These are phyloP conservation scores for Lathyrus aphaca DNA, from an alignment of 306 rosid genomes.

Conservation along the genomic window DNA sequence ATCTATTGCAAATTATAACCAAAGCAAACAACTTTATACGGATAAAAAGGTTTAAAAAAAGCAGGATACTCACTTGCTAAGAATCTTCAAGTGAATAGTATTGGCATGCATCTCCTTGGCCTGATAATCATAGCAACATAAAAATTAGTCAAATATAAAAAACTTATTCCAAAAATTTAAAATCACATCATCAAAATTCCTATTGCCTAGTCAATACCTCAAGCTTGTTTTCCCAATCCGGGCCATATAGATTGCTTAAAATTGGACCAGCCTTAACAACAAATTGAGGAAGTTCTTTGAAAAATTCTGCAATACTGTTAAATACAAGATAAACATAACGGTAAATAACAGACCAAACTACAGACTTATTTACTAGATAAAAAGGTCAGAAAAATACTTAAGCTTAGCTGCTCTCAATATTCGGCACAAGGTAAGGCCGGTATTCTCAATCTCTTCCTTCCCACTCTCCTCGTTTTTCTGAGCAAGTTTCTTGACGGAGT, in stretches of 20 bases:
- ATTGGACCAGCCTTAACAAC: constrained; percentile 82
- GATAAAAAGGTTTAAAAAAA: background rate
- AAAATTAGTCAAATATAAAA: constrained; percentile 40
- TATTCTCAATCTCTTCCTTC: constrained; percentile 46
- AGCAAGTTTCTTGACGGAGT: constrained; percentile 67
- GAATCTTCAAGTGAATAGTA: constrained; percentile 63
- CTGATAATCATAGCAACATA: constrained; percentile 47
- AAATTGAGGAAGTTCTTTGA: constrained; percentile 96
- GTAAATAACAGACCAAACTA: constrained; percentile 31
- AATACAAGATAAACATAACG: constrained; percentile 37
- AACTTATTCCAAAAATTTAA: constrained; percentile 3
- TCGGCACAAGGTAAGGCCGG: constrained; percentile 67
- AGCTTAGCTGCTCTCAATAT: constrained; percentile 85
- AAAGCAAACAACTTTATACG: constrained; percentile 10
- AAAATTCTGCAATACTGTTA: constrained; percentile 80
- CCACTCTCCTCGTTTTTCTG: constrained; percentile 47
- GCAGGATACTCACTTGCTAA: constrained; percentile 78
- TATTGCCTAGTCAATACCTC: constrained; percentile 59
- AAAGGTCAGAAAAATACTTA: constrained; percentile 55
- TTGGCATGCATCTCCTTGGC: constrained; percentile 90
- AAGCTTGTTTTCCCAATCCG: constrained; percentile 93
- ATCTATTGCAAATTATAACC: constrained; percentile 2
- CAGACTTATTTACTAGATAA: constrained; percentile 29
- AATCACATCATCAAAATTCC: constrained; percentile 3
- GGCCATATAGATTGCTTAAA: constrained; percentile 68